Percentiles rank a stretch among this genome's conserved stretches.
These are phyloP conservation scores for Phytophthora fragariae DNA, from an alignment of 352 stramenopile species.

Conservation along the genomic window DNA sequence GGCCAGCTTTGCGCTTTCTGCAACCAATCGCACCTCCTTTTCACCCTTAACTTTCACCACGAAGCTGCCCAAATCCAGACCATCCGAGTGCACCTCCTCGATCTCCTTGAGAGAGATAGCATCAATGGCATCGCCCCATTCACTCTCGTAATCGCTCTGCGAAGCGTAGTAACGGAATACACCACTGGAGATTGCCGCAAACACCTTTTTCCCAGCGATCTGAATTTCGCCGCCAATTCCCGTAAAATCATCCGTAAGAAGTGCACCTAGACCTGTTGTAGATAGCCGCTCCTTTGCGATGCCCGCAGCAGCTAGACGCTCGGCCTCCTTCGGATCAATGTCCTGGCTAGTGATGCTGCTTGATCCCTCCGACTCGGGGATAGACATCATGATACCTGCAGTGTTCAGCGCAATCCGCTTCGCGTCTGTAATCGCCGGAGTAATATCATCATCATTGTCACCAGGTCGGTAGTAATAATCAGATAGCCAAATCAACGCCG, in stretches of 20 bases:
- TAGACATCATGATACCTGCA: slow-evolving; percentile 57
- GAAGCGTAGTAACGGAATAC: slow-evolving; percentile 90
- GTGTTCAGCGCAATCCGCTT: slow-evolving; percentile 59
- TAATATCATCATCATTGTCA: slow-evolving; percentile 35
- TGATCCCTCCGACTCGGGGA: slow-evolving; percentile 52
- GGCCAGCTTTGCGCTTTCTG: slow-evolving; percentile 68
- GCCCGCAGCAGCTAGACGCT: slow-evolving; percentile 36
- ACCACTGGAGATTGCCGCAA: slow-evolving; percentile 82
- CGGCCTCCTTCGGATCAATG: slow-evolving; percentile 32
- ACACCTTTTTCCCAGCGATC: slow-evolving; percentile 68
- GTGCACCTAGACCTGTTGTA: slow-evolving; percentile 32
- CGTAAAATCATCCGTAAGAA: slow-evolving; percentile 54
- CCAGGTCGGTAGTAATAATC: slow-evolving; percentile 80
- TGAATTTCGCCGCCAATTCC: slow-evolving; percentile 74
- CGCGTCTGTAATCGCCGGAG: slow-evolving; percentile 29
- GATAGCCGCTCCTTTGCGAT: slow-evolving; percentile 42
- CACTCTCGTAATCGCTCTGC: slow-evolving; percentile 80
- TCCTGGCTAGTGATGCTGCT: slow-evolving; percentile 39
- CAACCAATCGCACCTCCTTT: slow-evolving; percentile 75
- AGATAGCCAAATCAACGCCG: slow-evolving; percentile 85
- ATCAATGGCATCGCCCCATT: slow-evolving; percentile 87
- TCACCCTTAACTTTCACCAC: slow-evolving; percentile 79
- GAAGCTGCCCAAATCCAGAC: slow-evolving; percentile 75
- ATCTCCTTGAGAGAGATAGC: slow-evolving; percentile 83
- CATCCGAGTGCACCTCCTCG: slow-evolving; percentile 81